Percentiles rank a stretch among this genome's conserved stretches.
These are phyloP conservation scores for Stenogyne calaminthoides DNA, from an alignment of 305 asterid species.

Conservation along the genomic window DNA sequence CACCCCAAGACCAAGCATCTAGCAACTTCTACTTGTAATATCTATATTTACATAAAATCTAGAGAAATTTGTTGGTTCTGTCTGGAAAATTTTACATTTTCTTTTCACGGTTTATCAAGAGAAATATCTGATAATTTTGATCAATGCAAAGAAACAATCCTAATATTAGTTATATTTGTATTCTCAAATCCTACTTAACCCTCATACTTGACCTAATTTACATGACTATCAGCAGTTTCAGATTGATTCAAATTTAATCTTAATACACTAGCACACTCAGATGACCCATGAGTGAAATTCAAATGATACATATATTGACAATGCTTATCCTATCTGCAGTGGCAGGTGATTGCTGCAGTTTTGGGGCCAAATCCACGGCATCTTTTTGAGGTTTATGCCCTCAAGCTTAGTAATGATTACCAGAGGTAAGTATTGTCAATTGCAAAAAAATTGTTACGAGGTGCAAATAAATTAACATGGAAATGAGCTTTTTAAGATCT, in stretches of 20 bases:
- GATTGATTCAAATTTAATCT: conserved; percentile 23
- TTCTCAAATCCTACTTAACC: conserved; percentile 4
- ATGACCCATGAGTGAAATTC: conserved; percentile 5
- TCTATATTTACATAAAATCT: background rate
- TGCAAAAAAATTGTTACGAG: background rate
- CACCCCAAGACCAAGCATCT: background rate
- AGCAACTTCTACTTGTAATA: background rate
- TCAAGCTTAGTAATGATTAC: conserved; percentile 70
- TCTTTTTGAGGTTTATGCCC: conserved; percentile 87
- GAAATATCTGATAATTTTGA: background rate
- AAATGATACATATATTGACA: conserved; percentile 25
- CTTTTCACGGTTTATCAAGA: conserved; percentile 6
- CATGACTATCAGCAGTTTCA: conserved; percentile 26
- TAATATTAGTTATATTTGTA: background rate
- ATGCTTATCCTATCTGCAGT: conserved; percentile 54
- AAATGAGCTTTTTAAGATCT: background rate
- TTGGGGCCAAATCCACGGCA: conserved; percentile 84
- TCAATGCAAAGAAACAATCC: conserved; percentile 21
- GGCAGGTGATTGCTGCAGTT: conserved; percentile 74
- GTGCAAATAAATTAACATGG: background rate
- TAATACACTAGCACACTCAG: background rate
- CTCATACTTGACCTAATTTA: conserved; percentile 12
- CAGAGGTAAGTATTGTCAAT: conserved; percentile 60
- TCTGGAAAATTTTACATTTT: conserved; percentile 1
- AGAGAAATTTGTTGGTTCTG: conserved; percentile 1